Evolutionary conservation across 1,284 basidiomycete genomes (phyloP).

Genomic region (Vanrija sp.): DNA sequence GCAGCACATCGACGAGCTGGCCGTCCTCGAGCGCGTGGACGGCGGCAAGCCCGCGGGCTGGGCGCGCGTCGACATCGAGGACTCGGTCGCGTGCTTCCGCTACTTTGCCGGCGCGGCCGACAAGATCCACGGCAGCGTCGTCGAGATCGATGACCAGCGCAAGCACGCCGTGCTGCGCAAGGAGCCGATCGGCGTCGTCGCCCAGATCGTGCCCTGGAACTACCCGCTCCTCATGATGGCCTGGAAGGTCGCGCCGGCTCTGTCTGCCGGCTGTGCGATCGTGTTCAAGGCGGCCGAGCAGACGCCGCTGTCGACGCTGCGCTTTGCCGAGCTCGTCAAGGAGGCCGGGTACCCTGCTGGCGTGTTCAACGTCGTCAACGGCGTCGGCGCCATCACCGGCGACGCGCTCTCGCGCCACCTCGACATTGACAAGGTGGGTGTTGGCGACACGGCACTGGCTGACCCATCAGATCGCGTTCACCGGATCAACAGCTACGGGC

Average conservation of each 20-base stretch:
- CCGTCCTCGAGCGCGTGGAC: conserved; percentile 69
- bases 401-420: conserved; percentile 70
- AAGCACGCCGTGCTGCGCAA: conserved; percentile 83
- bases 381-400: conserved; percentile 75
- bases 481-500: conserved; percentile 66
- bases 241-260: conserved; percentile 85
- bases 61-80: conserved; percentile 66
- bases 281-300: conserved; percentile 72
- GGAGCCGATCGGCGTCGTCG: conserved; percentile 90
- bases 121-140: conserved; percentile 57
- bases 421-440: conserved; percentile 67
- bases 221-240: conserved; percentile 88
- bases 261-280: conserved; percentile 58
- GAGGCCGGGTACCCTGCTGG: conserved; percentile 75
- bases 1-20: conserved; percentile 64
- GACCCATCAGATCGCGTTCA: conserved; percentile 47
- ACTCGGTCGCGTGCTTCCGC: conserved; percentile 71
- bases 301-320: conserved; percentile 78
- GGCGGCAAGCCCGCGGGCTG: conserved; percentile 74
- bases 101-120: conserved; percentile 68
- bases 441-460: too few relatives aligned
- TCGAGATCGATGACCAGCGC: conserved; percentile 47
- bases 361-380: conserved; percentile 80
- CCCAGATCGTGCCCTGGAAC: conserved; percentile 86
- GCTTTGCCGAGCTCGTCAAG: conserved; percentile 50